These are phyloP conservation scores for Thelonectria rubi DNA, from an alignment of 2,329 filamentous ascomycete genomes.

Conservation along the genomic window DNA sequence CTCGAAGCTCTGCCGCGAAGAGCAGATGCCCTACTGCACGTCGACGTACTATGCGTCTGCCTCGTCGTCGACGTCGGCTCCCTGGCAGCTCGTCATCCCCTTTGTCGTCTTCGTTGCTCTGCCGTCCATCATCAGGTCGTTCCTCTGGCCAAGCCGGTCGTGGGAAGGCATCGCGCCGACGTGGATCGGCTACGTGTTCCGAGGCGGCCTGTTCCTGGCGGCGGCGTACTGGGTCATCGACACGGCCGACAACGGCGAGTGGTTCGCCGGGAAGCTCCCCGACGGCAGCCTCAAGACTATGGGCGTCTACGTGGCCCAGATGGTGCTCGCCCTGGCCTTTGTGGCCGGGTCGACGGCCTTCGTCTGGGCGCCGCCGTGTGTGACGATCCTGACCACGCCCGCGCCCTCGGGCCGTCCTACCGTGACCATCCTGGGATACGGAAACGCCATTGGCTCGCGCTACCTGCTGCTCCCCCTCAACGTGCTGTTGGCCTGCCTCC, in stretches of 20 bases:
- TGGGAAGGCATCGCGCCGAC: slow-evolving; percentile 86
- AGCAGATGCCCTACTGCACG: slow-evolving; percentile 96
- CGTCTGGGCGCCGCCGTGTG: slow-evolving; percentile 83
- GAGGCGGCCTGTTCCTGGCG: slow-evolving; percentile 76
- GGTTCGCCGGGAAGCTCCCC: slow-evolving; percentile 68
- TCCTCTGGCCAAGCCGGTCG: slow-evolving; percentile 82
- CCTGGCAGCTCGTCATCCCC: slow-evolving; percentile 87
- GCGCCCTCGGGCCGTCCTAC: slow-evolving; percentile 57
- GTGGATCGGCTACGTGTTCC: slow-evolving; percentile 85
- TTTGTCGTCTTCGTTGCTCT: slow-evolving; percentile 76
- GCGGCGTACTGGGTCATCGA: slow-evolving; percentile 90
- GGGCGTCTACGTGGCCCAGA: slow-evolving; percentile 81
- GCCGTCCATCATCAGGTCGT: slow-evolving; percentile 80
- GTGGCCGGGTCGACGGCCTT: slow-evolving; percentile 87
- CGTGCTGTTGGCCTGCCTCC: slow-evolving; percentile 77
- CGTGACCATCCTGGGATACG: slow-evolving; percentile 88
- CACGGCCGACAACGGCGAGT: slow-evolving; percentile 85
- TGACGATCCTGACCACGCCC: slow-evolving; percentile 72
- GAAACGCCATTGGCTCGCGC: slow-evolving; percentile 89
- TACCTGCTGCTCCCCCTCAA: slow-evolving; percentile 87
- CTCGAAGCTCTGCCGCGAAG: slow-evolving; percentile 92
- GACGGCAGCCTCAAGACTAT: slow-evolving; percentile 74
- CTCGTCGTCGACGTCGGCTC: slow-evolving; percentile 89
- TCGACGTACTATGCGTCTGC: slow-evolving; percentile 96
- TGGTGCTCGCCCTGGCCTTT: slow-evolving; percentile 80